A percentile compares a stretch with the other conserved stretches of the same genome.
These are phyloP conservation scores for Aciculosporium take DNA, from an alignment of 2,329 filamentous ascomycete genomes.

Conservation along the genomic window DNA sequence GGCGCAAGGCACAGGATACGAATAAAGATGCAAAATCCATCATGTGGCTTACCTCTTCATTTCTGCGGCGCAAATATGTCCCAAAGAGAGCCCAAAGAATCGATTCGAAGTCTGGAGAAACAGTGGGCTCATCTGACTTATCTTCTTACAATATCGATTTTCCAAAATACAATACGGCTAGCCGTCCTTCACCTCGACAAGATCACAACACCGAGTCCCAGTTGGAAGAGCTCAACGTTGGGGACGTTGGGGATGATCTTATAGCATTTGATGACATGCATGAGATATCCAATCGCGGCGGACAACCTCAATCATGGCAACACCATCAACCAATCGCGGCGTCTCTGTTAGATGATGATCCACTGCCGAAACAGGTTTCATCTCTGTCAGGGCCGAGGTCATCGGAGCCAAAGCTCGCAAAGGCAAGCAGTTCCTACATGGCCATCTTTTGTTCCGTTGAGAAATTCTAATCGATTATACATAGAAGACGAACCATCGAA, in stretches of 20 bases:
- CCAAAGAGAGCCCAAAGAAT: background rate
- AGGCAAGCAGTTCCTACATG: background rate
- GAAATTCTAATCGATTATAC: background rate
- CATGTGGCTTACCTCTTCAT: background rate
- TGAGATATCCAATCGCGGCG: background rate
- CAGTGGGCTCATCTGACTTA: background rate
- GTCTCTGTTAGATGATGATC: conserved; percentile 2
- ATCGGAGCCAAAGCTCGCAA: background rate
- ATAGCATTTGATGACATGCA: background rate
- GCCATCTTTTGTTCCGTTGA: background rate
- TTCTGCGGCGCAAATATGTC: background rate
- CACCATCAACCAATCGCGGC: background rate
- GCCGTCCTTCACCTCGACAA: conserved; percentile 3
- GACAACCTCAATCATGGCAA: background rate
- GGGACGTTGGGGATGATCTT: conserved; percentile 2
- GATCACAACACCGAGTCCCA: background rate
- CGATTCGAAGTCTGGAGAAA: background rate
- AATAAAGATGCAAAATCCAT: background rate
- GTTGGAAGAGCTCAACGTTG: background rate
- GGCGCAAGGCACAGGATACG: background rate
- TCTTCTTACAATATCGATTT: background rate
- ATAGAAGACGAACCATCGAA: background rate
- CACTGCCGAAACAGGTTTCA: background rate
- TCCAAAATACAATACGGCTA: background rate
- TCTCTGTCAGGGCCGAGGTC: background rate